Evolutionary conservation across 352 stramenopile species (phyloP).

Genomic region (Pythium inflatum): DNA sequence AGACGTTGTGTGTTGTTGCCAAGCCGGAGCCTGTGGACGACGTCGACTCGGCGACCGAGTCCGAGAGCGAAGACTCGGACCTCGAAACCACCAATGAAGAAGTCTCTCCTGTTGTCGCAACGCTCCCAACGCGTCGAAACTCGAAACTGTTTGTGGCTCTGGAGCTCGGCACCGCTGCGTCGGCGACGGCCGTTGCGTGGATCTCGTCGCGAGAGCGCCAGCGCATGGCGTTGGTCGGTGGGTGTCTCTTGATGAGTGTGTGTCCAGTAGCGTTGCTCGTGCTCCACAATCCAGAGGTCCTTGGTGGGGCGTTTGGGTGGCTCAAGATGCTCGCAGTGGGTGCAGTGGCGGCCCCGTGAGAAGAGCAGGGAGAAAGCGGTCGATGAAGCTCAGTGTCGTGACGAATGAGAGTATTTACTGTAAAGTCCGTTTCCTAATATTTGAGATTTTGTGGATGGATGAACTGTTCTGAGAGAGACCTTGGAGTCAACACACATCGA

Average conservation of each 20-base stretch:
- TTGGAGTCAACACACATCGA: too few species aligned
- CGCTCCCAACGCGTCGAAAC: not conserved
- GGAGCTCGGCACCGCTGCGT: slow-evolving; percentile 2
- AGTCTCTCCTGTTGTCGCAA: too few species aligned
- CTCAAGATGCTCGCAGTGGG: not conserved
- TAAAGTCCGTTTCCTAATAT: not conserved
- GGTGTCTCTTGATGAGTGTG: not conserved
- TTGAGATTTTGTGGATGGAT: not conserved
- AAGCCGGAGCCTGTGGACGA: not conserved
- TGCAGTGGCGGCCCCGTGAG: too few species aligned
- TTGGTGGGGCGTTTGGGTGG: not conserved
- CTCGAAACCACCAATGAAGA: too few species aligned
- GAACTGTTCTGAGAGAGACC: too few species aligned
- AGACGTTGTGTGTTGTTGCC: too few species aligned
- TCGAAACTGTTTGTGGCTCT: slow-evolving; percentile 8
- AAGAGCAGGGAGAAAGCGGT: too few species aligned
- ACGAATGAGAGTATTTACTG: too few species aligned
- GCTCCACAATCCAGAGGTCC: not conserved
- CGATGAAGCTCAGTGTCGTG: too few species aligned
- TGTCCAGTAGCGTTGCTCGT: not conserved
- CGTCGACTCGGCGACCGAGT: slow-evolving; percentile 9
- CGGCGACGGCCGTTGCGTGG: not conserved
- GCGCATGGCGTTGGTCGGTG: not conserved
- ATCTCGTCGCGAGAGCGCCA: not conserved
- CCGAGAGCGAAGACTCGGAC: slow-evolving; percentile 7